phyloP scores from a whole-genome alignment of 805 yeast genomes.

The Hagleromyces aurorensis region DNA sequence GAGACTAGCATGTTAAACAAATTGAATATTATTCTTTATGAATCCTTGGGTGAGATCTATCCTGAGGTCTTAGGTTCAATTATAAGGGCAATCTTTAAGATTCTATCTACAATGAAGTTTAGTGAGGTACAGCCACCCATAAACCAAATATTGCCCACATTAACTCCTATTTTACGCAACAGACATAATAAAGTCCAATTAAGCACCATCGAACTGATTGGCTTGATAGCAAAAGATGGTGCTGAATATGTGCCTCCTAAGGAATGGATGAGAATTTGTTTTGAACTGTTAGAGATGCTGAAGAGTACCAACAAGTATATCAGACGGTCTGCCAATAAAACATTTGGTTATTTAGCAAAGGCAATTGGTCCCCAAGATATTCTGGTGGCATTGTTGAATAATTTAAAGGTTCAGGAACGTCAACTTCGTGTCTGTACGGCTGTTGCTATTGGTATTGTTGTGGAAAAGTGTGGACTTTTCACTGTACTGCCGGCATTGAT shows the following conservation, averaged over 20 bases:
- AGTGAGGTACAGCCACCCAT: conserved; percentile 69
- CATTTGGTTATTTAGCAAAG: conserved; percentile 85
- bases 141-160: conserved; percentile 71
- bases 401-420: conserved; percentile 87
- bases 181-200: conserved; percentile 89
- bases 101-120: conserved; percentile 53
- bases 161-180: conserved; percentile 87
- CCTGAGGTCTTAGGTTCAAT: conserved; percentile 92
- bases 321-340: conserved; percentile 75
- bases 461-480: conserved; percentile 86
- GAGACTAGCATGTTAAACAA: conserved; percentile 57
- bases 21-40: conserved; percentile 71
- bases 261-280: conserved; percentile 97
- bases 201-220: conserved; percentile 68
- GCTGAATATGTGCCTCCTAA: conserved; percentile 80
- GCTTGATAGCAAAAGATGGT: conserved; percentile 70
- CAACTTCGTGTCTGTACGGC: conserved; percentile 96
- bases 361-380: conserved; percentile 97
- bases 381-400: conserved; percentile 70
- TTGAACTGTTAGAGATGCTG: conserved; percentile 81
- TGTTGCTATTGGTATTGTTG: conserved; percentile 95
- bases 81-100: conserved; percentile 57
- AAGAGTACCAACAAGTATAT: conserved; percentile 72
- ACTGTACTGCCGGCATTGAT: conserved; percentile 89
- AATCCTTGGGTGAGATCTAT: conserved; percentile 86